Conservation (phyloP, 1,284 basidiomycete genomes). For the Cystobasidium pallidum region DNA sequence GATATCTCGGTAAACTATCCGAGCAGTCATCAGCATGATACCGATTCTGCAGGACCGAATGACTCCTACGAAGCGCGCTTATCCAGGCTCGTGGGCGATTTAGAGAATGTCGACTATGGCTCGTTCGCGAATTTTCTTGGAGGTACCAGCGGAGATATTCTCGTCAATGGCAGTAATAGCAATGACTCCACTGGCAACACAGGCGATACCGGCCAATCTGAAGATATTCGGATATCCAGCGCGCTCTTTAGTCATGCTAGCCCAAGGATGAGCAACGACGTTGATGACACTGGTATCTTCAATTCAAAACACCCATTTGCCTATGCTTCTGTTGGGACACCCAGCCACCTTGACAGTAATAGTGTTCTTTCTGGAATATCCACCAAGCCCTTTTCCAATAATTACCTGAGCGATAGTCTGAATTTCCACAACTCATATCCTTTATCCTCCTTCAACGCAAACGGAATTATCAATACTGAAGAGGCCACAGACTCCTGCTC, state of each 20-base stretch:
- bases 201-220: not conserved
- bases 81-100: slow-evolving; percentile 37
- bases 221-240: slow-evolving; percentile 13
- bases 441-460: not conserved
- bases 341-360: slow-evolving; percentile 19
- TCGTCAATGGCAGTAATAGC: not conserved
- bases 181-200: not conserved
- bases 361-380: not conserved
- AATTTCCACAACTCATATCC: slow-evolving; percentile 6
- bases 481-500: slow-evolving; percentile 27
- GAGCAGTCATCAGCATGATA: not conserved
- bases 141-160: not conserved
- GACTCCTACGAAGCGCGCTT: slow-evolving; percentile 45
- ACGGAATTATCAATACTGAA: slow-evolving; percentile 30
- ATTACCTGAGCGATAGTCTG: slow-evolving; percentile 15
- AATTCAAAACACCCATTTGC: slow-evolving; percentile 19
- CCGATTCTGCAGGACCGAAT: not conserved
- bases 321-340: slow-evolving; percentile 23
- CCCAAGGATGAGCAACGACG: not conserved
- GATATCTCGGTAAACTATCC: slow-evolving; percentile 24
- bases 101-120: slow-evolving; percentile 42
- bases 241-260: slow-evolving; percentile 12
- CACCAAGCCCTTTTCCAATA: slow-evolving; percentile 6
- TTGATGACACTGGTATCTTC: not conserved
- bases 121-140: slow-evolving; percentile 9